These are phyloP conservation scores for Aureobasidium sp. DNA, from an alignment of 2,329 filamentous ascomycete species.

Conservation along the genomic window DNA sequence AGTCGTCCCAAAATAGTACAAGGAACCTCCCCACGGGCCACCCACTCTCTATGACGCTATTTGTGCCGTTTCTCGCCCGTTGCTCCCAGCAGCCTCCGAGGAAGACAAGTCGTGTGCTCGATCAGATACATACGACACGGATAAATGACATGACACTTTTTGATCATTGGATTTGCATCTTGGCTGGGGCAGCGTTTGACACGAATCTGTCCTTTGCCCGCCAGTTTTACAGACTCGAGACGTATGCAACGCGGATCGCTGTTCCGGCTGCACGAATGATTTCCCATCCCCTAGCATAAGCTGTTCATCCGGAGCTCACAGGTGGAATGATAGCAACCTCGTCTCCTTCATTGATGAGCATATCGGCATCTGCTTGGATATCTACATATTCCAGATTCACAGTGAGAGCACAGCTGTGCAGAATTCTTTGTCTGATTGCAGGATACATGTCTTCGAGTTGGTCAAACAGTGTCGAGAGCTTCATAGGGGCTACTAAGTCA, in stretches of 20 bases:
- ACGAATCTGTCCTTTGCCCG: background rate
- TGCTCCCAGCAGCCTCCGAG: background rate
- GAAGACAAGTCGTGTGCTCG: background rate
- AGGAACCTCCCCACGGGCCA: background rate
- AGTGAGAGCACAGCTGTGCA: conserved; percentile 68
- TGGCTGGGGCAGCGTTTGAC: background rate
- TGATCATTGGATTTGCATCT: background rate
- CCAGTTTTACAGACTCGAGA: no score
- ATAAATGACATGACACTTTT: background rate
- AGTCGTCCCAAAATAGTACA: conserved; percentile 6
- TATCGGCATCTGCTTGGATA: conserved; percentile 44
- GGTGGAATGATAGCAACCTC: conserved; percentile 85
- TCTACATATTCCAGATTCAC: conserved; percentile 79
- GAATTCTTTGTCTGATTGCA: conserved; percentile 61
- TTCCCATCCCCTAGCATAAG: no score
- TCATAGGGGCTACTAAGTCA: conserved; percentile 58
- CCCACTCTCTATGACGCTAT: background rate
- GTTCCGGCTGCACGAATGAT: no score
- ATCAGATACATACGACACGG: conserved; percentile 1
- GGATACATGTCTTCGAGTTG: conserved; percentile 61
- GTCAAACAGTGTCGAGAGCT: conserved; percentile 56
- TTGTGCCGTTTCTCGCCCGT: background rate
- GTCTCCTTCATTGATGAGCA: conserved; percentile 62
- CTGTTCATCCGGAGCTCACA: conserved; percentile 68
- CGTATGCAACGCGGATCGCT: no score